Percentiles rank a stretch among this genome's conserved stretches.
Evolutionary conservation across 495 filamentous ascomycete genomes (phyloP).

Genomic region (Rhypophila decipiens): DNA sequence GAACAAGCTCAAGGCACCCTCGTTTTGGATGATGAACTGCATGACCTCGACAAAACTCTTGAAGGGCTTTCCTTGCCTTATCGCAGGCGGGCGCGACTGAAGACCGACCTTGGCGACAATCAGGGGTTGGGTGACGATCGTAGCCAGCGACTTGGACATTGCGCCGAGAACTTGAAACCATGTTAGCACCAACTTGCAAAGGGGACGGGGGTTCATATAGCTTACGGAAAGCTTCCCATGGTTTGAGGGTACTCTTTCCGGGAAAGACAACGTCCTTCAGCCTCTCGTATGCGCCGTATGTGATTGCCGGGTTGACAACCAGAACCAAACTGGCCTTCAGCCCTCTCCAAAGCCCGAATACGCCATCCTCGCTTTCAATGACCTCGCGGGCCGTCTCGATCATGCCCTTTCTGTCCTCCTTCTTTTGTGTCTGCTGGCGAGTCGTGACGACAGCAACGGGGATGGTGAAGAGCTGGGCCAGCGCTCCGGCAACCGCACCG

Average conservation of each 20-base stretch:
- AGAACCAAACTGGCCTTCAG: constrained; percentile 94
- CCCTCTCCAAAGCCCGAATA: constrained; percentile 85
- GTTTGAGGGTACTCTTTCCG: constrained; percentile 66
- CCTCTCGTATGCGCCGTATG: constrained; percentile 94
- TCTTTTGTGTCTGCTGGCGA: constrained; percentile 85
- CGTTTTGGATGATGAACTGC: constrained; percentile 82
- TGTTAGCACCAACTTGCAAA: neutral
- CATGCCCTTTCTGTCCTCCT: constrained; percentile 77
- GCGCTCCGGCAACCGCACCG: constrained; percentile 80
- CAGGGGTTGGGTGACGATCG: constrained; percentile 86
- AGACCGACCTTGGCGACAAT: constrained; percentile 98
- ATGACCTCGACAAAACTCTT: constrained; percentile 95
- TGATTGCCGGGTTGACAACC: constrained; percentile 96
- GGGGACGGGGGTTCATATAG: neutral
- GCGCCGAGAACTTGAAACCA: constrained; percentile 71
- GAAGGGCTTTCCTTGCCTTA: constrained; percentile 83
- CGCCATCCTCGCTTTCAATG: constrained; percentile 82
- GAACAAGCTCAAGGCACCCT: constrained; percentile 77
- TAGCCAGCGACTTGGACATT: constrained; percentile 87
- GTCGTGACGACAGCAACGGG: constrained; percentile 94
- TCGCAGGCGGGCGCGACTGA: constrained; percentile 84
- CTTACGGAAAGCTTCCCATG: constrained; percentile 89
- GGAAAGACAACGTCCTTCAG: constrained; percentile 74
- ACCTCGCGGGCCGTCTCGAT: constrained; percentile 87
- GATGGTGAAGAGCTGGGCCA: constrained; percentile 94